Percentiles rank a stretch among this genome's conserved stretches.
These are phyloP conservation scores for Selenicereus undatus DNA, from an alignment of 148 eudicot genomes.

Conservation along the genomic window DNA sequence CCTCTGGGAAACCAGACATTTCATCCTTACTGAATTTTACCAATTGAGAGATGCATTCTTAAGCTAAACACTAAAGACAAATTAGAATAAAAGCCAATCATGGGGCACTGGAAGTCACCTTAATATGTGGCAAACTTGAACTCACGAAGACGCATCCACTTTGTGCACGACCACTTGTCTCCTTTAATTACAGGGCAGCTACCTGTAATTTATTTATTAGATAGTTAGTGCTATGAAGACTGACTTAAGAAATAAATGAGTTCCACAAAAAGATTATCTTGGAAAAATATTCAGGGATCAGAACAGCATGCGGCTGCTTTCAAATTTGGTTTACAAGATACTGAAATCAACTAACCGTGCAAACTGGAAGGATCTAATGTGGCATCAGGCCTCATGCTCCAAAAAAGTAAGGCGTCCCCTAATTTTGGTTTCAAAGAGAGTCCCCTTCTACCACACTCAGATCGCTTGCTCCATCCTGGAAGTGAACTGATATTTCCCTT, in stretches of 20 bases:
- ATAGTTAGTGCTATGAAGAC: neutral
- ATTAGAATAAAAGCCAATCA: no score
- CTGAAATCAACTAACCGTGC: conserved; percentile 42
- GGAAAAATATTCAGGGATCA: neutral
- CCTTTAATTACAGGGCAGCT: conserved; percentile 72
- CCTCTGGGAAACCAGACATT: no score
- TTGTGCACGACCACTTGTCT: conserved; percentile 68
- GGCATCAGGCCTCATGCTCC: conserved; percentile 77
- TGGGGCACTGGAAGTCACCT: no score
- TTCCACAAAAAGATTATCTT: neutral
- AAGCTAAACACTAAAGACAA: no score
- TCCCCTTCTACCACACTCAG: conserved; percentile 66
- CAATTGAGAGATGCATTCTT: no score
- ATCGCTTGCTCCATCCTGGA: conserved; percentile 57
- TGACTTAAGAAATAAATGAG: neutral
- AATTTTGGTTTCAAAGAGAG: conserved; percentile 62
- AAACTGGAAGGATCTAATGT: conserved; percentile 63
- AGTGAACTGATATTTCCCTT: conserved; percentile 49
- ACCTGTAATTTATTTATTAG: conserved; percentile 35
- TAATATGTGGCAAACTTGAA: conserved; percentile 12
- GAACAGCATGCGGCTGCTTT: neutral
- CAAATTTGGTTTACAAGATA: neutral
- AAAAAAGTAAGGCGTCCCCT: conserved; percentile 73
- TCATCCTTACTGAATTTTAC: no score
- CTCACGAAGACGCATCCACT: conserved; percentile 67